Base-by-base conservation (phyloP, 176 grass and related monocot species). In the Rhipidocladum racemiflorum region DNA sequence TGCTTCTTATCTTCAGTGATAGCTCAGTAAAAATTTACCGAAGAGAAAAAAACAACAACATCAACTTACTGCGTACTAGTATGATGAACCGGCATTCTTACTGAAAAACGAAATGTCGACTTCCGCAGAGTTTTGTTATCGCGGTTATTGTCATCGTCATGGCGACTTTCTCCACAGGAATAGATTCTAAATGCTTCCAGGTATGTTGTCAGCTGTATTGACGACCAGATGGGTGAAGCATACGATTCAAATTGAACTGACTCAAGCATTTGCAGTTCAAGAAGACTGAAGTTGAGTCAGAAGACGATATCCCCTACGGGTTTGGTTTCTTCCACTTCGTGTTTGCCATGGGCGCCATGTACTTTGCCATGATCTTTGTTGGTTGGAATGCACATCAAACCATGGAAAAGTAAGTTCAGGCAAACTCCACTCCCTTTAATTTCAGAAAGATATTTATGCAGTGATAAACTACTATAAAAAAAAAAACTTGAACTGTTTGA, bases 311-410 rank as follows among this genome's bases (percentile, higher is more conserved):
- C 43, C 97, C 93, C 4, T 99, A 99, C 72, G 91, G 97, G 0
- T 93, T 93, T 9, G 93, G 93, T 17, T 99, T 99, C 87, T 99
- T 99, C 86, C 97, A 99, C 85, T 90, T 99, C 27, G 93, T 99
- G 21, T 99, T 99, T 79, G 91, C 97, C 66, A 99, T 96, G 93
- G 97, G 97, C 29, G 89, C 93, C 24, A 99, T 99, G 91, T 99
- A 99, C 79, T 96, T 99, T 53, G 97, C 89, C 36, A 99, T 99
- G 97, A 81, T 99, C 75, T 93, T 99, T 70, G 67, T 99, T 24
- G 93, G 97, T n/a, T 99, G 93, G 97, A 93, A 96, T 65, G 81
- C 61, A 2, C 60, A 88, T 23, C 89, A 95, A 50, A 88, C 68
- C 21, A 91, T 99, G 87, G 89, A 91, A 49, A 99, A 87, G 93